Evolutionary conservation across 163 green algal genomes (phyloP).

Genomic region (Scenedesmus sp.): DNA sequence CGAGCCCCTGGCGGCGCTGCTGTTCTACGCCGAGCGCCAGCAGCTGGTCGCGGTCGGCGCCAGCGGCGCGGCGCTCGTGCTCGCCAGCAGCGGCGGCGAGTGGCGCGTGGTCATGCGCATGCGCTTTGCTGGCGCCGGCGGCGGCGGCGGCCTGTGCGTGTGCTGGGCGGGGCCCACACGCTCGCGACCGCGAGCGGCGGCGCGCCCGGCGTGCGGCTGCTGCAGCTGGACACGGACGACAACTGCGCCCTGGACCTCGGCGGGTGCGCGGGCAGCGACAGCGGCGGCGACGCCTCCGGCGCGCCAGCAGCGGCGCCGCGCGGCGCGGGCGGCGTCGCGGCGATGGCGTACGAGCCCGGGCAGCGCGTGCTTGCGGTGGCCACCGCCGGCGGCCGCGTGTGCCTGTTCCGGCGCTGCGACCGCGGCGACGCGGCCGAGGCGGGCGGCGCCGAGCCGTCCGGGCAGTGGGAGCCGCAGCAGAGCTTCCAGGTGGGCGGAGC

Average conservation of each 20-base stretch:
- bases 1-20: conserved; percentile 48
- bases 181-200: conserved; percentile 63
- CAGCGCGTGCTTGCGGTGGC: conserved; percentile 50
- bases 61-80: conserved; percentile 56
- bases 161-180: conserved; percentile 67
- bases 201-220: conserved; percentile 67
- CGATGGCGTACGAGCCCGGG: conserved; percentile 7
- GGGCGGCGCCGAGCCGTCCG: conserved; percentile 1
- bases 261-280: conserved; percentile 7
- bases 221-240: conserved; percentile 77
- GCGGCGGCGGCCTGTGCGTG: conserved; percentile 42
- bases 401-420: conserved; percentile 34
- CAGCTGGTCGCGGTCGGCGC: conserved; percentile 60
- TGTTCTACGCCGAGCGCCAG: conserved; percentile 61
- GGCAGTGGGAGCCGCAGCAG: conserved; percentile 62
- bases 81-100: conserved; percentile 36
- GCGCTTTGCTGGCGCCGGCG: conserved; percentile 15
- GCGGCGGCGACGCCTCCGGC: neutral
- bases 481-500: conserved; percentile 57
- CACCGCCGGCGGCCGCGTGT: conserved; percentile 51
- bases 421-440: neutral
- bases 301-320: neutral
- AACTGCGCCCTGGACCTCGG: conserved; percentile 70
- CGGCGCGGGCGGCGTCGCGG: neutral
- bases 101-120: conserved; percentile 18